Conservation (phyloP, 2,329 filamentous ascomycete species). For the Fusarium phyllophilum region DNA sequence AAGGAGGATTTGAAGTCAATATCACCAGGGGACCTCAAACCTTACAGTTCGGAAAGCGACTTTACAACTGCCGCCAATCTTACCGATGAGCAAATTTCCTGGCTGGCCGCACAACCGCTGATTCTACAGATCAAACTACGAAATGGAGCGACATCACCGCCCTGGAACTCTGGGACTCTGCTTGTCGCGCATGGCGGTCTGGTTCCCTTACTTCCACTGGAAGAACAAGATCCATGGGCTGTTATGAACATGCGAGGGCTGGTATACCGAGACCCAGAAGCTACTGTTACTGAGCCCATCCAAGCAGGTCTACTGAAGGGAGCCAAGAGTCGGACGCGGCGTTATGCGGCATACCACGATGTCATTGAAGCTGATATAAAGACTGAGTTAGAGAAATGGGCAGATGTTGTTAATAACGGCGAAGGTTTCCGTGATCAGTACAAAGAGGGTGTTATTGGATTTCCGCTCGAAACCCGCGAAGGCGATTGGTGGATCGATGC, state of each 20-base stretch:
- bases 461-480: slow-evolving; percentile 26
- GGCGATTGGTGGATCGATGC: slow-evolving; percentile 31
- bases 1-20: neutral
- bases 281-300: neutral
- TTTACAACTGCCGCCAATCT: slow-evolving; percentile 27
- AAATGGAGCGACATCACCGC: neutral
- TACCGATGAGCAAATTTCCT: slow-evolving; percentile 12
- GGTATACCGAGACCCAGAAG: slow-evolving; percentile 54
- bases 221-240: slow-evolving; percentile 75
- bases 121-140: slow-evolving; percentile 26
- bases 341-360: slow-evolving; percentile 2
- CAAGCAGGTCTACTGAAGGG: slow-evolving; percentile 25
- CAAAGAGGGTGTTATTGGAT: neutral
- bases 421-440: neutral
- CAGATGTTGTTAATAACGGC: neutral
- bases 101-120: slow-evolving; percentile 23
- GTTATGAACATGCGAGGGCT: slow-evolving; percentile 91
- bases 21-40: slow-evolving; percentile 18
- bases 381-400: neutral
- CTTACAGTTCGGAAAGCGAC: slow-evolving; percentile 30
- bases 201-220: slow-evolving; percentile 74
- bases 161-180: slow-evolving; percentile 32
- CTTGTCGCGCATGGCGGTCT: slow-evolving; percentile 84
- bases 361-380: neutral
- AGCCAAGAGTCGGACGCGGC: slow-evolving; percentile 16